Evolutionary conservation across 2,329 filamentous ascomycete species (phyloP).

Genomic region (Sporothrix protearum): DNA sequence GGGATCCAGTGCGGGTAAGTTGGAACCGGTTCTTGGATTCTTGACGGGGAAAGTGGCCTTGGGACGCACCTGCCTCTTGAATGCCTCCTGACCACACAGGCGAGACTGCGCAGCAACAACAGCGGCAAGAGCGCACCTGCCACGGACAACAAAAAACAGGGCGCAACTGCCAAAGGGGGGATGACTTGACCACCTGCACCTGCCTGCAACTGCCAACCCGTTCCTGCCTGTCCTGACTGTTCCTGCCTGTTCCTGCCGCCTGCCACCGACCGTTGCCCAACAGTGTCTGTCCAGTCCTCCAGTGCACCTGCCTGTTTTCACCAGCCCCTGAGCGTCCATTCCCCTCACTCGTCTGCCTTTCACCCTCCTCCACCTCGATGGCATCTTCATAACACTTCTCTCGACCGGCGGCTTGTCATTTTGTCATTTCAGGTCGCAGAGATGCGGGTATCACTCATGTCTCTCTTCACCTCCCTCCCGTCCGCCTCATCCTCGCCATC

Average conservation of each 20-base stretch:
- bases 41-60: not conserved
- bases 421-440: not conserved
- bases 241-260: not conserved
- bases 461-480: not conserved
- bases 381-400: not conserved
- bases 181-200: not conserved
- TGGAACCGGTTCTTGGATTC: not conserved
- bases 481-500: not conserved
- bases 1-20: not conserved
- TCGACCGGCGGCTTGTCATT: not conserved
- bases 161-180: not conserved
- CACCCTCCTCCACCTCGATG: not conserved
- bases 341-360: not conserved
- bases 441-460: not conserved
- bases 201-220: not conserved
- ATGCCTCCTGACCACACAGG: not conserved
- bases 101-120: not conserved
- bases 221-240: not conserved
- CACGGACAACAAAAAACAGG: not conserved
- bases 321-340: not conserved
- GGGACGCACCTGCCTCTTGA: not conserved
- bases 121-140: not conserved
- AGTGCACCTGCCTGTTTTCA: not conserved
- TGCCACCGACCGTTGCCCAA: not conserved
- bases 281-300: not conserved